phyloP scores from a whole-genome alignment of 2,329 filamentous ascomycete species.

The Alternaria arbusti region DNA sequence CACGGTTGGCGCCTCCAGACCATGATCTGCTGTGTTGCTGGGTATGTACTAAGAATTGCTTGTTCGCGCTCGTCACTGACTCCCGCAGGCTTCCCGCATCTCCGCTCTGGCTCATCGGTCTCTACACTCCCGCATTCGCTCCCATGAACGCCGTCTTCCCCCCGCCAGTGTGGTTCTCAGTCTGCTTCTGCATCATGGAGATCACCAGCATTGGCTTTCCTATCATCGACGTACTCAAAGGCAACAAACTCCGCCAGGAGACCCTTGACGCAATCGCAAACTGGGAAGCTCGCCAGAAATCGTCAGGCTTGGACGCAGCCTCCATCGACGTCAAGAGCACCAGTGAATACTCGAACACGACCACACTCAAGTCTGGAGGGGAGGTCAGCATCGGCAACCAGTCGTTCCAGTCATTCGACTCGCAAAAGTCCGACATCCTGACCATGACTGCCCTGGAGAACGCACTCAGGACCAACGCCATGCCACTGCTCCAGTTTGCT shows the following conservation, averaged over 20 bases:
- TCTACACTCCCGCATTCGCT: slow-evolving; percentile 39
- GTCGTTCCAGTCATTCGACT: slow-evolving; percentile 34
- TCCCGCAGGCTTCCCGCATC: slow-evolving; percentile 37
- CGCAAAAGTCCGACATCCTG: slow-evolving; percentile 38
- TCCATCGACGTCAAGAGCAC: slow-evolving; percentile 17
- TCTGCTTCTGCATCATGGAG: slow-evolving; percentile 44
- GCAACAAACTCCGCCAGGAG: slow-evolving; percentile 37
- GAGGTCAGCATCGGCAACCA: slow-evolving; percentile 16
- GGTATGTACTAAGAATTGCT: slow-evolving; percentile 23
- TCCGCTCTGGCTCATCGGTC: slow-evolving; percentile 43
- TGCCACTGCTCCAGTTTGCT: slow-evolving; percentile 42
- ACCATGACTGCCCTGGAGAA: slow-evolving; percentile 45
- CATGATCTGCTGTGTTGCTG: slow-evolving; percentile 41
- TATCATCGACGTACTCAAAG: slow-evolving; percentile 36
- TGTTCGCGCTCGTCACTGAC: slow-evolving; percentile 1
- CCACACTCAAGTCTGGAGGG: slow-evolving; percentile 20
- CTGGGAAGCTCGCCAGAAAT: slow-evolving; percentile 40
- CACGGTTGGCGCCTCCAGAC: slow-evolving; percentile 44
- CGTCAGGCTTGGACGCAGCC: slow-evolving; percentile 7
- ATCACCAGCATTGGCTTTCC: slow-evolving; percentile 40
- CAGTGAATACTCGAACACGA: slow-evolving; percentile 25
- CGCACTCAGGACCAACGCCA: slow-evolving; percentile 37
- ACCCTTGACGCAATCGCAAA: slow-evolving; percentile 42
- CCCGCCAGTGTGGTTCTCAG: slow-evolving; percentile 38
- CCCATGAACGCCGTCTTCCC: slow-evolving; percentile 32